Percentiles rank a stretch among this genome's conserved stretches.
These are phyloP conservation scores for Neopestalotiopsis clavispora DNA, from an alignment of 2,329 filamentous ascomycete genomes.

Conservation along the genomic window DNA sequence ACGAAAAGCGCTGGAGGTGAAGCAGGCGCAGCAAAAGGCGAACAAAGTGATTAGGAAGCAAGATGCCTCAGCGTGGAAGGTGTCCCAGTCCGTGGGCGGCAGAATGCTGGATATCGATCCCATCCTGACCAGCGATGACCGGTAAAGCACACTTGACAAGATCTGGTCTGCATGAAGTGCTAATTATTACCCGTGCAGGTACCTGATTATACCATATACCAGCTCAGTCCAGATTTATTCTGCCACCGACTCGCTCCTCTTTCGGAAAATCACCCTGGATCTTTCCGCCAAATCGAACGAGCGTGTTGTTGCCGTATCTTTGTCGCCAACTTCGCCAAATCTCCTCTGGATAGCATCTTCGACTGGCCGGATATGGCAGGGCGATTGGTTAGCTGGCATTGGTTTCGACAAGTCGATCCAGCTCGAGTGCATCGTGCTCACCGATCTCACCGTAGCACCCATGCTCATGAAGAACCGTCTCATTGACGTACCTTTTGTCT, in stretches of 20 bases:
- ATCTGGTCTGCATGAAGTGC: constrained; percentile 12
- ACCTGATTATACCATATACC: constrained; percentile 76
- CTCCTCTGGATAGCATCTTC: constrained; percentile 65
- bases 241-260: constrained; percentile 77
- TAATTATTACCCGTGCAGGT: constrained; percentile 51
- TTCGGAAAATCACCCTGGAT: constrained; percentile 70
- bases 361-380: constrained; percentile 59
- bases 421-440: constrained; percentile 48
- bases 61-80: constrained; percentile 50
- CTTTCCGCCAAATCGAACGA: constrained; percentile 33
- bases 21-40: constrained; percentile 16
- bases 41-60: constrained; percentile 19
- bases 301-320: constrained; percentile 48
- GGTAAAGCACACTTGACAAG: constrained; percentile 46
- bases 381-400: constrained; percentile 61
- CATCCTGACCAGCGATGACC: constrained; percentile 64
- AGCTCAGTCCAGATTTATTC: constrained; percentile 82
- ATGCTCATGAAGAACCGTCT: constrained; percentile 39
- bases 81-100: constrained; percentile 69
- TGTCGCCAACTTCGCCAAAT: constrained; percentile 49
- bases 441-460: constrained; percentile 49
- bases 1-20: constrained; percentile 13
- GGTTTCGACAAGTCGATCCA: constrained; percentile 48
- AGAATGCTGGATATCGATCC: constrained; percentile 69
- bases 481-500: constrained; percentile 53